A percentile compares a stretch with the other conserved stretches of the same genome.
These are phyloP conservation scores for Heliocybe sulcata DNA, from an alignment of 1,284 basidiomycete species.

Conservation along the genomic window DNA sequence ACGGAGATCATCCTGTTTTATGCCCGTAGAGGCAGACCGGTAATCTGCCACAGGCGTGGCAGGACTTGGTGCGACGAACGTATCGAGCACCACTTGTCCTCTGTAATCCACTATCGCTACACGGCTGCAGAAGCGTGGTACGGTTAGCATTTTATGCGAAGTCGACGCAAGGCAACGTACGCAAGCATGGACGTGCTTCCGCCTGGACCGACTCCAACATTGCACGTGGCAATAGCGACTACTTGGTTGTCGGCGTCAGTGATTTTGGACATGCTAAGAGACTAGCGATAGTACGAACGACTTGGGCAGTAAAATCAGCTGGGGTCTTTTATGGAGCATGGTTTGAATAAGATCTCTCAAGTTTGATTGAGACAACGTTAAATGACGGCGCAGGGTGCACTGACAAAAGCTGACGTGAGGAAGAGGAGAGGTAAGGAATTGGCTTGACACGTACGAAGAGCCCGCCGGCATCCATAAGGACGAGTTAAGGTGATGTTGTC, in stretches of 20 bases:
- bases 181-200: constrained; percentile 73
- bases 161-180: constrained; percentile 33
- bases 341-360: not conserved
- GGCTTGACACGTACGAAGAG: not conserved
- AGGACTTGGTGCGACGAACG: constrained; percentile 53
- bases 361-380: not conserved
- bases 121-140: constrained; percentile 30
- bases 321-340: not conserved
- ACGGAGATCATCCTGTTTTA: constrained; percentile 45
- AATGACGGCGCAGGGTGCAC: not conserved
- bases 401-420: not conserved
- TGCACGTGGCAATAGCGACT: constrained; percentile 11
- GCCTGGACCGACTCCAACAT: constrained; percentile 13
- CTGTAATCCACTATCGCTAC: constrained; percentile 59
- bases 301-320: not conserved
- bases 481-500: not conserved
- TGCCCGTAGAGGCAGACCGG: constrained; percentile 65
- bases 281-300: not conserved
- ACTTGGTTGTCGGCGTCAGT: constrained; percentile 2
- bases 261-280: constrained; percentile 1
- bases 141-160: not conserved
- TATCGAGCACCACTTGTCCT: constrained; percentile 50
- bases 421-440: not conserved
- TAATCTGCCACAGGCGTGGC: constrained; percentile 66
- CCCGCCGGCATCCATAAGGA: not conserved